Percentiles rank a stretch among this genome's conserved stretches.
phyloP scores from a whole-genome alignment of 2,329 filamentous ascomycete genomes.

The Metarhizium rileyi region DNA sequence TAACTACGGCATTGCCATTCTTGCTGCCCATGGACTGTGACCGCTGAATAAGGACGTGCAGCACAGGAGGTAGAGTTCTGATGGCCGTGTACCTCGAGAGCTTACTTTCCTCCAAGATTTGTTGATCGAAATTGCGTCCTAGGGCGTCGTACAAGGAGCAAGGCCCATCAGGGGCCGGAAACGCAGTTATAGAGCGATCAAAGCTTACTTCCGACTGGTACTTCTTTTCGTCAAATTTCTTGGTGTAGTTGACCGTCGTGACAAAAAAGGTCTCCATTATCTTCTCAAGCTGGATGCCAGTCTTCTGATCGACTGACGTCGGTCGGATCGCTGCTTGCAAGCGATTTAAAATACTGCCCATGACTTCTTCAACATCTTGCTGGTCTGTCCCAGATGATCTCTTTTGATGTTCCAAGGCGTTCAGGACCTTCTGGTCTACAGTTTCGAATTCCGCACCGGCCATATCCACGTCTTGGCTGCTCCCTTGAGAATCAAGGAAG shows the following conservation, averaged over 20 bases:
- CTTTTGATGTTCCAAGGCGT: slow-evolving; percentile 35
- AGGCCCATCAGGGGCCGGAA: slow-evolving; percentile 36
- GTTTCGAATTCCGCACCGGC: slow-evolving; percentile 23
- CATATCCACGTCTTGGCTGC: slow-evolving; percentile 19
- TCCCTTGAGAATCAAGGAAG: background rate
- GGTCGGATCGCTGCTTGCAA: slow-evolving; percentile 81
- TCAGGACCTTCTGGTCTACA: slow-evolving; percentile 36
- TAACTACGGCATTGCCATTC: slow-evolving; percentile 64
- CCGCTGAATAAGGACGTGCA: slow-evolving; percentile 85
- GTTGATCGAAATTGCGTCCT: slow-evolving; percentile 74
- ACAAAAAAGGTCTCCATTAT: slow-evolving; percentile 64
- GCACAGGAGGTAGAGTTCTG: slow-evolving; percentile 65
- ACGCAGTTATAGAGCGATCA: slow-evolving; percentile 54
- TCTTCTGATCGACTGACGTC: slow-evolving; percentile 46
- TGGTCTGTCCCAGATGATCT: slow-evolving; percentile 53
- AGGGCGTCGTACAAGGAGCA: slow-evolving; percentile 74
- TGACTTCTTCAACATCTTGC: slow-evolving; percentile 93
- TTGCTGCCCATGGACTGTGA: slow-evolving; percentile 66
- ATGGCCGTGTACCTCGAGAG: slow-evolving; percentile 60
- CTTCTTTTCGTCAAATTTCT: slow-evolving; percentile 35
- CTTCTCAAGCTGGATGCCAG: slow-evolving; percentile 70
- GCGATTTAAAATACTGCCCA: slow-evolving; percentile 83
- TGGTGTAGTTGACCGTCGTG: slow-evolving; percentile 49
- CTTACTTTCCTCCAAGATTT: slow-evolving; percentile 59
- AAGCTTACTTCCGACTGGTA: slow-evolving; percentile 40